Conservation (phyloP, 495 filamentous ascomycete species). For the Aspergillus homomorphus region DNA sequence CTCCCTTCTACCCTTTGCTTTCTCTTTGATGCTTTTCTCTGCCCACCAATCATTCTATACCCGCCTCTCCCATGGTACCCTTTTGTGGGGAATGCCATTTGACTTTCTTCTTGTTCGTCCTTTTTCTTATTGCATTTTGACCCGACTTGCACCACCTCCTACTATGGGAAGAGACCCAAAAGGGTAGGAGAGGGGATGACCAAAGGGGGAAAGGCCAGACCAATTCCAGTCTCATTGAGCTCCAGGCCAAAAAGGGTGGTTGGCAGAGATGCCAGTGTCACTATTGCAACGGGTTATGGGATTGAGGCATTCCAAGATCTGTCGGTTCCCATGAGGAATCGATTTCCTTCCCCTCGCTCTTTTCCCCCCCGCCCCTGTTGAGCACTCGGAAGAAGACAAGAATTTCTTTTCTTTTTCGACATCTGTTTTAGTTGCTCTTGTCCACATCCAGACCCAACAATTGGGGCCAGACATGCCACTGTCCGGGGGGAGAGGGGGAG, state of each 20-base stretch:
- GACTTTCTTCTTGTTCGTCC: conserved; percentile 10
- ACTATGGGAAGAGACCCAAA: not conserved
- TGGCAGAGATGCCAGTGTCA: conserved; percentile 2
- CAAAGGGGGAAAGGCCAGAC: conserved; percentile 3
- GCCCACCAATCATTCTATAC: conserved; percentile 7
- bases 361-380: conserved; percentile 12
- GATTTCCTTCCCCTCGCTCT: conserved; percentile 13
- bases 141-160: conserved; percentile 4
- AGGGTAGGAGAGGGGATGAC: conserved; percentile 1
- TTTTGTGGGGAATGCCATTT: conserved; percentile 3
- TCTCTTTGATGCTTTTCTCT: conserved; percentile 6
- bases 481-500: conserved; percentile 18
- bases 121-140: conserved; percentile 3
- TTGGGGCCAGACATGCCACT: conserved; percentile 9
- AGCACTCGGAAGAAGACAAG: not conserved
- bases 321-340: conserved; percentile 10
- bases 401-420: not conserved
- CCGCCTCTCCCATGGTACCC: conserved; percentile 6
- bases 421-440: not conserved
- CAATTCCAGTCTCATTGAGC: not conserved
- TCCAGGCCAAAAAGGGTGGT: not conserved
- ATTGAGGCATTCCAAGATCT: conserved; percentile 9
- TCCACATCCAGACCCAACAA: conserved; percentile 1
- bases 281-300: conserved; percentile 13
- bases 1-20: not conserved